A percentile compares a stretch with the other conserved stretches of the same genome.
Conservation (phyloP, 2,329 filamentous ascomycete genomes). For the Aspergillus felis region DNA sequence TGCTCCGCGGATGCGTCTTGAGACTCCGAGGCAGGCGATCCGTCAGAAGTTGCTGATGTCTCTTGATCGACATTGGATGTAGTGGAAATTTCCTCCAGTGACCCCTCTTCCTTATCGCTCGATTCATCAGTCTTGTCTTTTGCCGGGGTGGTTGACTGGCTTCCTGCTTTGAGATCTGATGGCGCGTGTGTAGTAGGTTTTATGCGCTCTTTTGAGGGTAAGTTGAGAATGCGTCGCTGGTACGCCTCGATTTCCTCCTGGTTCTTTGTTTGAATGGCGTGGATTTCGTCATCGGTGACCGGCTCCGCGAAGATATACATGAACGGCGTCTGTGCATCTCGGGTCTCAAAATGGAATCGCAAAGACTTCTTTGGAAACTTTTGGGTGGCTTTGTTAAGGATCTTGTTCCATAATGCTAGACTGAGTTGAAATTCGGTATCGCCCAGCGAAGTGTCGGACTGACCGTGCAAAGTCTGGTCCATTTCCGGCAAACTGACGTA, state of each 20-base stretch:
- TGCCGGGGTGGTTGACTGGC: neutral
- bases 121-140: neutral
- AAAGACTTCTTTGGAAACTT: constrained; percentile 72
- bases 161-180: neutral
- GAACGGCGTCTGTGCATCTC: constrained; percentile 55
- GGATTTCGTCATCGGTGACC: constrained; percentile 67
- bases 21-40: neutral
- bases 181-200: constrained; percentile 4
- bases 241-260: constrained; percentile 64
- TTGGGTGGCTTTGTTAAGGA: constrained; percentile 69
- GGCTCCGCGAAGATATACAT: constrained; percentile 93
- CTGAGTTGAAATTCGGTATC: constrained; percentile 83
- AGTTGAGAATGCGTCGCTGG: constrained; percentile 50
- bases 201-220: constrained; percentile 18
- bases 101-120: constrained; percentile 1
- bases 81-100: neutral
- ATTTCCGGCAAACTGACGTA: constrained; percentile 84
- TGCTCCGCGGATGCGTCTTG: neutral
- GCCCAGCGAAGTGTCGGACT: constrained; percentile 62
- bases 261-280: constrained; percentile 66
- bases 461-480: constrained; percentile 85
- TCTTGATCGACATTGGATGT: neutral
- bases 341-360: constrained; percentile 77
- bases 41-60: neutral
- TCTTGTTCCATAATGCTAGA: constrained; percentile 70